phyloP scores from a whole-genome alignment of 1,284 basidiomycete species.

The Vanrija humicola region DNA sequence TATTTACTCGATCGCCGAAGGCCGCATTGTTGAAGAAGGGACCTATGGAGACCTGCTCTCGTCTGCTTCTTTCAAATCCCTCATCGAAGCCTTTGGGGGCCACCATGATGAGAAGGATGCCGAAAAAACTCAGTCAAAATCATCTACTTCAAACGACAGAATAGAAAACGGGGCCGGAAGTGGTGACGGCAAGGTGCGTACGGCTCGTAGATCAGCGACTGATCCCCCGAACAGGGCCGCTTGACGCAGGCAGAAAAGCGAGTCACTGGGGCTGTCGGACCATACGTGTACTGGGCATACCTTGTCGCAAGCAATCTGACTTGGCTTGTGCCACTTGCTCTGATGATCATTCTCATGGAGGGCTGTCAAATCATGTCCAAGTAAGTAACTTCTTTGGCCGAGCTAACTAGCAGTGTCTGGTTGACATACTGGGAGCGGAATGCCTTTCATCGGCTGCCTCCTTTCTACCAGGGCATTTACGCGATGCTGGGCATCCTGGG shows the following conservation, averaged over 20 bases:
- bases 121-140: too few species aligned
- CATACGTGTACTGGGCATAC: constrained; percentile 48
- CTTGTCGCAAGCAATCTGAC: constrained; percentile 52
- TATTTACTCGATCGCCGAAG: constrained; percentile 28
- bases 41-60: background rate
- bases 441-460: constrained; percentile 24
- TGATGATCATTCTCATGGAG: constrained; percentile 39
- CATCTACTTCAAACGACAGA: too few species aligned
- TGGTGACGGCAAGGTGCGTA: constrained; percentile 26
- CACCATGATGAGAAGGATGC: constrained; percentile 14
- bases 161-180: too few species aligned
- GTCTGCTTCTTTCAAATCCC: constrained; percentile 57
- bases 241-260: constrained; percentile 52
- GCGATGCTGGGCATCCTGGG: constrained; percentile 55
- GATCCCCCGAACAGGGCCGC: too few species aligned
- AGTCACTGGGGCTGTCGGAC: constrained; percentile 40
- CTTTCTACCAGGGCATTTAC: constrained; percentile 69
- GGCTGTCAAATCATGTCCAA: constrained; percentile 16
- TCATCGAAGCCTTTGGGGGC: constrained; percentile 65
- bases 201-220: constrained; percentile 14
- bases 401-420: constrained; percentile 56
- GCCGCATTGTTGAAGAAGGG: constrained; percentile 9
- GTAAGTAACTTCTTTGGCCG: constrained; percentile 50
- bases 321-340: constrained; percentile 51
- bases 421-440: constrained; percentile 76